Evolutionary conservation across 176 grass and related monocot genomes (phyloP), one percentile per base, ranked within the genome.

Genomic region (Carex kokanica): DNA sequence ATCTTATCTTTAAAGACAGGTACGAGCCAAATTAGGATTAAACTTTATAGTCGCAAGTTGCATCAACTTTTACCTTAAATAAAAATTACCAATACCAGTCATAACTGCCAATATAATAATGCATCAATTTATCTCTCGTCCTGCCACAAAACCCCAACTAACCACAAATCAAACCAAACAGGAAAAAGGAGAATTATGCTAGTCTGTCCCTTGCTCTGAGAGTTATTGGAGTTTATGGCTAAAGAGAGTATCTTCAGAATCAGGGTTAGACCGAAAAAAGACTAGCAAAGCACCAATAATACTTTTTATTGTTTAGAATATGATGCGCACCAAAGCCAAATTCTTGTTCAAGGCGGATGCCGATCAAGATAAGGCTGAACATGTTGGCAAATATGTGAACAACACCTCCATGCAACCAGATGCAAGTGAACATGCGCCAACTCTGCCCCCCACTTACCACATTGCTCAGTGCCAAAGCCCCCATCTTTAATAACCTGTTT

Each of bases 391-490:
- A 88, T 82, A 99, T 84, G 85, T 99, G 96, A 72, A 99, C 45
- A 31, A 99, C 89, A 45, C 96, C 96, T 64, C 89, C 93, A 78
- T 99, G 96, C 86, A 99, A 91, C 96, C 96, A 99, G 55, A 95
- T 99, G 85, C 96, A 99, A 27, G 93, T 89, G 66, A 99, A 62
- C 63, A 99, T 91, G 16, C 96, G 92, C 89, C 91, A 99, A 55
- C 89, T 78, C 90, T 99, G 91, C 6, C 93, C 88, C 17, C 83
- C 82, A 72, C 83, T 89, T 77, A 92, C 91, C 62, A 99, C 82
- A 82, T 88, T 95, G 82, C 67, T 84, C 11, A 84, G 82, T 68
- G 89, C 93, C 24, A 99, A 80, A 16, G 93, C 93, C 14, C 96
- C 96, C 93, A 99, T 93, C 88, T 84, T 87, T 84, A 93, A 45